Percentiles rank a stretch among this genome's conserved stretches.
Evolutionary conservation across 2,329 filamentous ascomycete genomes (phyloP).

Genomic region (Ophiostoma sp.): DNA sequence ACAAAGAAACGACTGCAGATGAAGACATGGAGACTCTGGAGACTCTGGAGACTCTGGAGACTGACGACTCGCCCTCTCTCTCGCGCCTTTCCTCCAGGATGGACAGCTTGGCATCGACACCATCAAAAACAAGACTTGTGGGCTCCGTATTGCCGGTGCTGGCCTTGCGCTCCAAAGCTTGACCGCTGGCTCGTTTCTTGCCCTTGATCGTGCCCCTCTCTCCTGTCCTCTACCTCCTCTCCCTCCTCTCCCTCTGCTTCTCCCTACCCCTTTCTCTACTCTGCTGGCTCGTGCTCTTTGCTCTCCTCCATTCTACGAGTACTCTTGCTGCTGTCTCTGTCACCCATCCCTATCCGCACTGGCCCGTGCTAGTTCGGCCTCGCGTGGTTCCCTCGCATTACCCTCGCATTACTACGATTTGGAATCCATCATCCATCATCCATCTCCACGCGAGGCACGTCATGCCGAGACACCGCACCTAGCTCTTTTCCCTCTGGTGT

Average conservation of each 20-base stretch:
- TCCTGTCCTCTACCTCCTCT: not conserved
- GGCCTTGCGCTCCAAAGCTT: conserved; percentile 4
- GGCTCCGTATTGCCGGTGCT: not conserved
- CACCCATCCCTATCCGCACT: no score
- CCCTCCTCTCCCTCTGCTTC: not conserved
- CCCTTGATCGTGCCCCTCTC: not conserved
- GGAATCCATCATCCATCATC: not conserved
- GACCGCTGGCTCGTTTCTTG: not conserved
- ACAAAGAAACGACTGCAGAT: not conserved
- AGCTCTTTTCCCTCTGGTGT: not conserved
- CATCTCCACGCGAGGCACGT: not conserved
- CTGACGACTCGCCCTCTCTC: not conserved
- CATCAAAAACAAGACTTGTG: conserved; percentile 5
- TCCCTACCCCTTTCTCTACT: not conserved
- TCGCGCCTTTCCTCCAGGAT: not conserved
- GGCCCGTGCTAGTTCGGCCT: not conserved
- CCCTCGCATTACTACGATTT: not conserved
- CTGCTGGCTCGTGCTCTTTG: not conserved
- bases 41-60: not conserved
- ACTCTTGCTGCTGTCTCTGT: not conserved
- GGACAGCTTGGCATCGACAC: no score
- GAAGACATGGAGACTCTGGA: not conserved
- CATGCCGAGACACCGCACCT: not conserved
- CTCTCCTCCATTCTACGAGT: not conserved
- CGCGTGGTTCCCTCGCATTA: not conserved